Percentiles rank a stretch among this genome's conserved stretches.
phyloP scores from a whole-genome alignment of 177 flowering plant species.

The Vitis hybrid region DNA sequence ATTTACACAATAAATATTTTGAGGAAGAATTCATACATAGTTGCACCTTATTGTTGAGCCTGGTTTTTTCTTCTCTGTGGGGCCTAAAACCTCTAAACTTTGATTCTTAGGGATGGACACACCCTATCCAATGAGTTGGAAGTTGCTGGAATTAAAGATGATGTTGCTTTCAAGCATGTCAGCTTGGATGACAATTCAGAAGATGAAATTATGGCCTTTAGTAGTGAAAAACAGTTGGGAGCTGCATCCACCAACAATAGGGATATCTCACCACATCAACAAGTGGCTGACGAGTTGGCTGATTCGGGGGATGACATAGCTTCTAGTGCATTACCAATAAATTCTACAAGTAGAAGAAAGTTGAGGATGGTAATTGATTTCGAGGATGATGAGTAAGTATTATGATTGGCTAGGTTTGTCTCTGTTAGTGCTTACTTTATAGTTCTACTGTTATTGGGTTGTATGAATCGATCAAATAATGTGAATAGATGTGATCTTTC shows the following conservation, averaged over 20 bases:
- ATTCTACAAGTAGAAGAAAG: slow-evolving; percentile 45
- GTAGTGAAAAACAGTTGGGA: slow-evolving; percentile 12
- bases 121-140: slow-evolving; percentile 16
- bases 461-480: too few species aligned
- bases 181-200: slow-evolving; percentile 17
- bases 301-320: slow-evolving; percentile 53
- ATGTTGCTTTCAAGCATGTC: slow-evolving; percentile 1
- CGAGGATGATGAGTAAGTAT: too few species aligned
- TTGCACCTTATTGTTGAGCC: background rate
- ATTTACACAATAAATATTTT: too few species aligned
- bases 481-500: too few species aligned
- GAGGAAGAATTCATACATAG: too few species aligned
- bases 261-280: slow-evolving; percentile 17
- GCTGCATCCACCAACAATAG: slow-evolving; percentile 1
- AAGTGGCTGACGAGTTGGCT: slow-evolving; percentile 40
- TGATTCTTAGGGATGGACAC: slow-evolving; percentile 27
- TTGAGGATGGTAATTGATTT: slow-evolving; percentile 44
- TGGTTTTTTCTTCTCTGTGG: background rate
- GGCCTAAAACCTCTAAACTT: too few species aligned
- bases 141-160: slow-evolving; percentile 2
- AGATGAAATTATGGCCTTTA: slow-evolving; percentile 13
- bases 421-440: too few species aligned
- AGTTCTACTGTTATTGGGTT: too few species aligned
- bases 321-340: slow-evolving; percentile 14
- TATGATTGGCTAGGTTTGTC: too few species aligned